These are phyloP conservation scores for Morella rubra DNA, from an alignment of 306 rosid genomes.

Conservation along the genomic window DNA sequence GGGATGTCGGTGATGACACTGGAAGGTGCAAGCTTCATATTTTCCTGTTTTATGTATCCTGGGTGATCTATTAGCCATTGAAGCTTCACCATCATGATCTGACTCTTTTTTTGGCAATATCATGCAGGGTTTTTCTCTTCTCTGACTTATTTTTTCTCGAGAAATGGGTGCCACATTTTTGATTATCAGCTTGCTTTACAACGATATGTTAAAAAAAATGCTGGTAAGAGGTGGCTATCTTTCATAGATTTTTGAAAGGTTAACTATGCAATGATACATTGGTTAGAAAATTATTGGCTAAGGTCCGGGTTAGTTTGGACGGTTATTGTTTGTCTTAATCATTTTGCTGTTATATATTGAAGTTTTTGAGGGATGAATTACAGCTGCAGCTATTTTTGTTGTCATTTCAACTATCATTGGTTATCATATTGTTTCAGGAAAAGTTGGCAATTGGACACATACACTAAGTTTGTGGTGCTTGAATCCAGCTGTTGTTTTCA, in stretches of 20 bases:
- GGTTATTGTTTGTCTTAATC: not conserved
- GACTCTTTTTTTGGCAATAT: constrained; percentile 32
- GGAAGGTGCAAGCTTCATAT: constrained; percentile 61
- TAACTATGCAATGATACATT: not conserved
- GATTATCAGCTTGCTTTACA: constrained; percentile 93
- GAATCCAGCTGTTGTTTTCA: constrained; percentile 94
- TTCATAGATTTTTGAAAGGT: not conserved
- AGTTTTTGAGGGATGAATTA: constrained; percentile 9
- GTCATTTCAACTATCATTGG: constrained; percentile 13
- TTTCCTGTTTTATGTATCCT: constrained; percentile 12
- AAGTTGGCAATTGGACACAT: constrained; percentile 71
- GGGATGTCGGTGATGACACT: constrained; percentile 73
- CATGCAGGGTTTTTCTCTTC: constrained; percentile 80
- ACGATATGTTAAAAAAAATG: constrained; percentile 60
- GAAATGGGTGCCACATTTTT: constrained; percentile 77
- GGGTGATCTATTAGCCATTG: constrained; percentile 18
- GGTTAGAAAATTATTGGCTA: not conserved
- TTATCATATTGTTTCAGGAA: constrained; percentile 54
- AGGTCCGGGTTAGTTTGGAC: not conserved
- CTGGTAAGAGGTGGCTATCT: constrained; percentile 47
- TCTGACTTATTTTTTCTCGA: constrained; percentile 85
- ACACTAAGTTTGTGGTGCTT: constrained; percentile 94
- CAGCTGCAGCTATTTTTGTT: constrained; percentile 14
- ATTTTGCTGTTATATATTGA: not conserved
- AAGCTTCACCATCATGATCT: constrained; percentile 20